Base-by-base conservation (phyloP, 2,329 filamentous ascomycete genomes). In the Fusarium mexicanum region DNA sequence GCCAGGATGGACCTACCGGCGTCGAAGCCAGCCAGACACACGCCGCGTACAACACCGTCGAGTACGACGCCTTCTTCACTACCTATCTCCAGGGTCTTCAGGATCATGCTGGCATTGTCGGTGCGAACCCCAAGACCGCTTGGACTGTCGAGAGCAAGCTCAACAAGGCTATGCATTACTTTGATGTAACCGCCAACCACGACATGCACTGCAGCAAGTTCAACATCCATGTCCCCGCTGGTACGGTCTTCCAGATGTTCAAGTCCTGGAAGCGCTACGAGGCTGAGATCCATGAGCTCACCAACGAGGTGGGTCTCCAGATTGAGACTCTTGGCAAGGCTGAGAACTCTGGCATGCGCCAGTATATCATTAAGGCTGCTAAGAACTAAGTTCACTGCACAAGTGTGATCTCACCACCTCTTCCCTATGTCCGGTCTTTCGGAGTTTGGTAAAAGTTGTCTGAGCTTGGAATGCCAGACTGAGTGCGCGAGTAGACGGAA, bases 201-300 rank as follows among this genome's bases (percentile, higher is more conserved):
- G 22, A 64, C 53, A 75, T 77, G 67, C 5, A 44, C 3, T 77
- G 75, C 43, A 22, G 5, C 5, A 61, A 66, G 12, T 76, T 75
- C 6, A 18, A 31, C 4, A 40, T 64, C 12, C 1, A 40, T 3
- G 37, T 70, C n/a, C 7, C 46, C 11, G 51, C 40, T 1, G 75
- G 72, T 0, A 69, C 68, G 2, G 18, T 31, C 3, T 78, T 65
- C 72, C 50, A 64, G 35, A 76, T 78, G 74, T 78, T 79, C 37
- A 66, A 66, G 12, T 78, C 76, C 14, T 79, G 77, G 77, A 79
- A 79, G 71, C 75, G 73, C 8, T 43, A n/a, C 8, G 65, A 77
- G 31, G 40, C 1, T 0, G 62, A 78, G 5, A 69, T 78, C 5
- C 61, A 71, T 8, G 9, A 64, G 1, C 66, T 77, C 3, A 66